phyloP scores from a whole-genome alignment of 2,329 filamentous ascomycete genomes.

The Aspergillus latus region DNA sequence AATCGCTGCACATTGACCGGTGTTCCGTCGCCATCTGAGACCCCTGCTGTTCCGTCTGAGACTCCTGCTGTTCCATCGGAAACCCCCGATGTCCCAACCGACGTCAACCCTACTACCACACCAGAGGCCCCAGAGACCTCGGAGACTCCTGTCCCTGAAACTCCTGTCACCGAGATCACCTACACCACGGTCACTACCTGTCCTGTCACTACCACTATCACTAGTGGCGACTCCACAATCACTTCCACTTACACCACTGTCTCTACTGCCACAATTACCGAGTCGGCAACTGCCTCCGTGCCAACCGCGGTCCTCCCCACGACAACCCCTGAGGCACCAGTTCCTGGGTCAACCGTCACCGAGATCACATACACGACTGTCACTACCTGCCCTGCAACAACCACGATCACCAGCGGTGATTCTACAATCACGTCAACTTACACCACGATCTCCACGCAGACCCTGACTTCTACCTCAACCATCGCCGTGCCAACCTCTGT shows the following conservation, averaged over 20 bases:
- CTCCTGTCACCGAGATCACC: constrained; percentile 20
- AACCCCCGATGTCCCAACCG: background rate
- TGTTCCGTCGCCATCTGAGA: background rate
- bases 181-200: constrained; percentile 34
- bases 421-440: constrained; percentile 53
- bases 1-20: constrained; percentile 1
- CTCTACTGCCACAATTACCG: constrained; percentile 48
- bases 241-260: constrained; percentile 58
- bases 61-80: background rate
- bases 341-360: constrained; percentile 10
- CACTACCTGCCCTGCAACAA: constrained; percentile 37
- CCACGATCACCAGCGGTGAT: constrained; percentile 43
- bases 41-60: background rate
- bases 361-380: constrained; percentile 27
- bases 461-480: constrained; percentile 25
- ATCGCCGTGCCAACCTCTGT: constrained; percentile 14
- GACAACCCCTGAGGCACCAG: background rate
- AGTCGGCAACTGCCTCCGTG: constrained; percentile 21
- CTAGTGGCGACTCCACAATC: constrained; percentile 50
- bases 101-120: constrained; percentile 8
- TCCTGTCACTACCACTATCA: constrained; percentile 35
- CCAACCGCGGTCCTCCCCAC: constrained; percentile 2
- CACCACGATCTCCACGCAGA: constrained; percentile 58
- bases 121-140: background rate
- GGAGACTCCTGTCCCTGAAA: background rate